These are phyloP conservation scores for Metschnikowia amazonensis DNA, from an alignment of 805 yeast species.

Conservation along the genomic window DNA sequence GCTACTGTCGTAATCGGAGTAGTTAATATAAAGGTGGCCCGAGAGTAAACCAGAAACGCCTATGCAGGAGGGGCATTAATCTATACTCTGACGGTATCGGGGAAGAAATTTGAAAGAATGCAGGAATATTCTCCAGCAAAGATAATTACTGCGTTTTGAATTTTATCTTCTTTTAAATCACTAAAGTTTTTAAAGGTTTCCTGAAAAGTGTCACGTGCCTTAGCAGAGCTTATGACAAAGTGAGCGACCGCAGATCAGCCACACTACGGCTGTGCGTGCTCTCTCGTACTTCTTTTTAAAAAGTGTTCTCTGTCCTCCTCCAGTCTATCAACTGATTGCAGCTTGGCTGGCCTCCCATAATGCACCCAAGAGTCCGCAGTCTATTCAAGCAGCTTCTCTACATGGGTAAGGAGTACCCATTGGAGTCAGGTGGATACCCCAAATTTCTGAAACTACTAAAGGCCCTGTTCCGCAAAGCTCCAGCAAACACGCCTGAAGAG, in stretches of 20 bases:
- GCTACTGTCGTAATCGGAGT: not conserved
- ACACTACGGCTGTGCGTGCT: not conserved
- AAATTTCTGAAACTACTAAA: slow-evolving; percentile 23
- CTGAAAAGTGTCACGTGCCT: not conserved
- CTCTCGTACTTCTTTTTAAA: not conserved
- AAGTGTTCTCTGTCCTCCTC: not conserved
- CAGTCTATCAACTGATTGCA: not conserved
- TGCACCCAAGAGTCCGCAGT: slow-evolving; percentile 17
- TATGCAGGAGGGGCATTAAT: not conserved
- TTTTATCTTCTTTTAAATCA: not conserved
- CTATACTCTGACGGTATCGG: not conserved
- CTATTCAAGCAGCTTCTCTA: slow-evolving; percentile 25
- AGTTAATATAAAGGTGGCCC: not conserved
- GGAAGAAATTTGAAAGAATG: not conserved
- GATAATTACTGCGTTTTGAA: not conserved
- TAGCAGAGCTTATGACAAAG: not conserved
- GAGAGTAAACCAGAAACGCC: not conserved
- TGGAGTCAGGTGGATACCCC: slow-evolving; percentile 26
- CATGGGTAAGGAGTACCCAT: slow-evolving; percentile 37
- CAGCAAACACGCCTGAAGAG: slow-evolving; percentile 15
- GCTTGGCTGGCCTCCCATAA: not conserved
- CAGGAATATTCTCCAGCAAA: no score
- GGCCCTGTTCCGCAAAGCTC: slow-evolving; percentile 18
- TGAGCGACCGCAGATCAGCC: not conserved
- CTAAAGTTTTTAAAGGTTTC: not conserved